Evolutionary conservation across 495 filamentous ascomycete species (phyloP), one percentile per base, ranked within the genome.

Genomic region (Aspergillus haitiensis): DNA sequence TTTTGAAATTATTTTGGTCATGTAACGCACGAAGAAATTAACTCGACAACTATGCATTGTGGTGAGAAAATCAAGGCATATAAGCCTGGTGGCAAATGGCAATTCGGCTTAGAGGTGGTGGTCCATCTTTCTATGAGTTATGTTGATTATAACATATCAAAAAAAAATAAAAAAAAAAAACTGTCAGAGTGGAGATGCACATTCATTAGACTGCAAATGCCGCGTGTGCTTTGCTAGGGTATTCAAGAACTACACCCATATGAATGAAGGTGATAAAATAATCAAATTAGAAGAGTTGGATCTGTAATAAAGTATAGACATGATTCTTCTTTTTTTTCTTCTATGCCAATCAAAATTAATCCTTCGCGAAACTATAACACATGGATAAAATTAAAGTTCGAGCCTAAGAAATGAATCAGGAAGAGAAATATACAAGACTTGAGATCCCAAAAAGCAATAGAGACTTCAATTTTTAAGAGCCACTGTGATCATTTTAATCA

Each of bases 161-260:
- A 12, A 15, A 49, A 7, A 27, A 47, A 12, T 11, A 49, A 7
- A 2, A 5, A 35, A 18, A 13, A 42, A 56, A 52, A 40, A 57
- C 54, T 52, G 60, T 47, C 44, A 49, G 51, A 55, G 60, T 62
- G 60, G 60, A 47, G 54, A 62, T 62, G 18, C 48, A 35, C 48
- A 53, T 56, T 56, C 46, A 56, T 62, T 16, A 27, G 52, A 46
- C 33, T 62, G 54, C 54, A 62, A 33, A 31, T 63, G 61, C 61
- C 61, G 61, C 61, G 61, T 63, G 61, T 63, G 40, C 61, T 59
- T 40, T 37, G 35, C 11, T 54, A 16, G 55, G 59, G 47, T 27
- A 11, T 40, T 54, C 59, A 51, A 16, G 7, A 47, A 46, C 32
- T 16, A 42, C 40, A 54, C 21, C 35, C 39, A 27, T 42, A 42